Evolutionary conservation across 2,329 filamentous ascomycete species (phyloP), one percentile per base, ranked within the genome.

Genomic region (Cladosporium phlei): DNA sequence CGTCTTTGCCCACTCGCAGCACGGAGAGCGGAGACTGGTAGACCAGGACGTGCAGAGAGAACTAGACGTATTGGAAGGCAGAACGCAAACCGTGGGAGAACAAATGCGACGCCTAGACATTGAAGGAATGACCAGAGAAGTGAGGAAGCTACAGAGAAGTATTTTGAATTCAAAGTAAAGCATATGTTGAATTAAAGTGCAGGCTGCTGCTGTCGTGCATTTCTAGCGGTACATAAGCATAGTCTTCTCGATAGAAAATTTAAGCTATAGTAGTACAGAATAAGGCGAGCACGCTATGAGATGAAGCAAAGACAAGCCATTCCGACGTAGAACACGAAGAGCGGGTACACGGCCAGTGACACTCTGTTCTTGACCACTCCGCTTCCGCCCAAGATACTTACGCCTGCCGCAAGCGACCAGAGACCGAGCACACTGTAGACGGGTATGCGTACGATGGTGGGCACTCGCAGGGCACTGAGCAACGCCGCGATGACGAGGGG

Each of bases 261-360:
- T 21, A n/a, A 17, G 20, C 28, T 40, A 40, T 47, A n/a, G 17
- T 39, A 47, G 17, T 39, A 47, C 42, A 45, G 27, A 4, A 35
- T 7, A 19, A 19, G 9, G 9, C 4, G 20, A 11, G 9, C 17
- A 11, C 35, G 35, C 65, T 80, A 95, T 72, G 89, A 96, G 66
- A 98, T 95, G 68, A 97, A 96, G 76, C 93, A 98, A 51, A 98
- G 78, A 66, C 89, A 96, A 44, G 90, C 91, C 57, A 98, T 74
- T 25, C 87, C 87, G 48, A 96, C 74, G 68, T 98, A 98, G 69
- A 97, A 98, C 38, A 97, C 85, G 64, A 96, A 86, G 44, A 98
- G 73, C 47, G 93, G 93, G 64, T 94, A 98, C 17, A 98, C 89
- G 14, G 93, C 93, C 62, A 98, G 83, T 19, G 84, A 88, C 38